phyloP scores from a whole-genome alignment of 495 filamentous ascomycete genomes.

The Barbatosphaeria neglecta region DNA sequence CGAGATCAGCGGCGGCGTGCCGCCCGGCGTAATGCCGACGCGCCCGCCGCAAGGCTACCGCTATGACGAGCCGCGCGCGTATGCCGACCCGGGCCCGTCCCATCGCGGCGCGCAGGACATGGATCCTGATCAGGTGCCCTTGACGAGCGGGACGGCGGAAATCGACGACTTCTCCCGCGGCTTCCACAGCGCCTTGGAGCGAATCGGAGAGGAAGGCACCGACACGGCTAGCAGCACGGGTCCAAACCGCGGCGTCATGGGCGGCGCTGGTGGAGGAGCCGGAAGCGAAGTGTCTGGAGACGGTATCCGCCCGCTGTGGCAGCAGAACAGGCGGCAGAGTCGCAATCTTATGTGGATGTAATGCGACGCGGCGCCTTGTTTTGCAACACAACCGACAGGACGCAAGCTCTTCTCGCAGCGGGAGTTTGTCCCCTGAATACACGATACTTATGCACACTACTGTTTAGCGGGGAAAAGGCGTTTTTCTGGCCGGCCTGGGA shows the following conservation, averaged over 20 bases:
- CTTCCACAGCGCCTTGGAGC: slow-evolving; percentile 19
- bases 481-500: background rate
- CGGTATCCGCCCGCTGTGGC: slow-evolving; percentile 27
- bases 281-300: slow-evolving; percentile 2
- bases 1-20: slow-evolving; percentile 9
- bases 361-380: background rate
- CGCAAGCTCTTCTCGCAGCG: background rate
- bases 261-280: slow-evolving; percentile 1
- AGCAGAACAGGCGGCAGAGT: slow-evolving; percentile 36
- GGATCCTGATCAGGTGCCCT: slow-evolving; percentile 16
- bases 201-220: slow-evolving; percentile 29
- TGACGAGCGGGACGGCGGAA: slow-evolving; percentile 25
- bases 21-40: slow-evolving; percentile 10
- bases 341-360: slow-evolving; percentile 36
- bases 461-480: too few species aligned
- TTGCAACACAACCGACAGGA: background rate
- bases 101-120: background rate
- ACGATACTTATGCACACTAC: too few species aligned
- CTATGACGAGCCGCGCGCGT: slow-evolving; percentile 10
- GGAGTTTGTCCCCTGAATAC: background rate
- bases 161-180: slow-evolving; percentile 31
- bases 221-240: slow-evolving; percentile 5
- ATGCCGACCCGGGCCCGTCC: slow-evolving; percentile 5
- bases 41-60: slow-evolving; percentile 5
- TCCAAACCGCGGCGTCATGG: slow-evolving; percentile 9